A percentile compares a stretch with the other conserved stretches of the same genome.
Conservation (phyloP, 352 stramenopile genomes). For the Phytopythium ostracodes region DNA sequence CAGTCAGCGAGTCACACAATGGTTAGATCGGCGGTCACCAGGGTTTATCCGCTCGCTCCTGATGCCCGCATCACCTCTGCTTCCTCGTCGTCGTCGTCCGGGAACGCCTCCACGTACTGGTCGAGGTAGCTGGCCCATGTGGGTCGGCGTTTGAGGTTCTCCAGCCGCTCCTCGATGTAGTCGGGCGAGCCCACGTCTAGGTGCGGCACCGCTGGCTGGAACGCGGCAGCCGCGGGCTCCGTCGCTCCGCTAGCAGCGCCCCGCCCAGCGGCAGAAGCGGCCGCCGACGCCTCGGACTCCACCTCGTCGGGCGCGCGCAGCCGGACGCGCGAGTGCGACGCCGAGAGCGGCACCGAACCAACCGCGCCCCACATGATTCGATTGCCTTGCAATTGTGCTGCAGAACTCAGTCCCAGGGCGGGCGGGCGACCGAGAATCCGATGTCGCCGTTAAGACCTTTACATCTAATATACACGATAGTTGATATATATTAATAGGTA, state of each 20-base stretch:
- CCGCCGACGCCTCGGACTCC: constrained; percentile 18
- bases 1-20: neutral
- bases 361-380: neutral
- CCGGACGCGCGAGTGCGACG: constrained; percentile 38
- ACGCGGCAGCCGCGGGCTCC: neutral
- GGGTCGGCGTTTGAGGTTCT: constrained; percentile 80
- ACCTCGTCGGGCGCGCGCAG: constrained; percentile 63
- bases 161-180: constrained; percentile 80
- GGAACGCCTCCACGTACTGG: constrained; percentile 61
- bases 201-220: constrained; percentile 11
- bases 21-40: neutral
- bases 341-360: neutral
- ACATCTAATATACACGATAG: neutral
- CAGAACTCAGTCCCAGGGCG: neutral
- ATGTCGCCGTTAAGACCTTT: neutral
- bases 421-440: neutral
- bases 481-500: too few species aligned
- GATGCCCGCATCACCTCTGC: constrained; percentile 9
- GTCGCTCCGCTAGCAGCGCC: neutral
- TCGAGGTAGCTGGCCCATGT: constrained; percentile 63
- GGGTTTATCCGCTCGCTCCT: too few species aligned
- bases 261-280: neutral
- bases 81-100: constrained; percentile 36
- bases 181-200: constrained; percentile 74
- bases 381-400: neutral